phyloP scores from a whole-genome alignment of 805 yeast species.

The Wickerhamiella dianesei region DNA sequence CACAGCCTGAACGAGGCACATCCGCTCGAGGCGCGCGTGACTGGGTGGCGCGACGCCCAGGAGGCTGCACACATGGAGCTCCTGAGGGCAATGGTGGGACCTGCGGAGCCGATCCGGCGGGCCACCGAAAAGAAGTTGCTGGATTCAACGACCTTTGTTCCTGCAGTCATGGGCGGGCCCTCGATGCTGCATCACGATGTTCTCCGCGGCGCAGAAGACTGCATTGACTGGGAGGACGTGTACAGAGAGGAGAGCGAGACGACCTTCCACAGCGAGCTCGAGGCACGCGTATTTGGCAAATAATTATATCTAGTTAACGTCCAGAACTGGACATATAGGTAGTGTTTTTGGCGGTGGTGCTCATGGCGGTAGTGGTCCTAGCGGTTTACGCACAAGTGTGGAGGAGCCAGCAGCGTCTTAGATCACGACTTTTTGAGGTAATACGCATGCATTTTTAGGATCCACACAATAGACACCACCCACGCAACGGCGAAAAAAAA shows the following conservation, averaged over 20 bases:
- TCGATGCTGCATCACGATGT: conserved; percentile 61
- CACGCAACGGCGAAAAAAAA: not conserved
- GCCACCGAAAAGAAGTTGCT: conserved; percentile 78
- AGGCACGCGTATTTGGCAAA: conserved; percentile 35
- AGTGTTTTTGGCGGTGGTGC: not conserved
- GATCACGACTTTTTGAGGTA: not conserved
- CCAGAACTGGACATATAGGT: no score
- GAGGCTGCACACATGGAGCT: conserved; percentile 56
- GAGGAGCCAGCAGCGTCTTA: not conserved
- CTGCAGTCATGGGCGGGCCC: conserved; percentile 45
- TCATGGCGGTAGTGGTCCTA: not conserved
- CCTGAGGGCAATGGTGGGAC: conserved; percentile 73
- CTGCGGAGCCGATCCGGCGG: conserved; percentile 86
- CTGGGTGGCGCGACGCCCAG: conserved; percentile 71
- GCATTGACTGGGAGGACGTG: conserved; percentile 88
- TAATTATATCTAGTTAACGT: no score
- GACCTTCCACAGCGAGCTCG: conserved; percentile 66
- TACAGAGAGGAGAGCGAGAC: conserved; percentile 34
- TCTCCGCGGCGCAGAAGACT: conserved; percentile 58
- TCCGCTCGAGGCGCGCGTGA: conserved; percentile 67
- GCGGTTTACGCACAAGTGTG: not conserved
- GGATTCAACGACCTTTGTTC: conserved; percentile 54
- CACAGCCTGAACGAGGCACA: conserved; percentile 36
- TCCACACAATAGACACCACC: not conserved
- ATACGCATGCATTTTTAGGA: not conserved